Percentiles rank a stretch among this genome's conserved stretches.
Evolutionary conservation across 1,284 basidiomycete genomes (phyloP).

Genomic region (Hemileia vastatrix): DNA sequence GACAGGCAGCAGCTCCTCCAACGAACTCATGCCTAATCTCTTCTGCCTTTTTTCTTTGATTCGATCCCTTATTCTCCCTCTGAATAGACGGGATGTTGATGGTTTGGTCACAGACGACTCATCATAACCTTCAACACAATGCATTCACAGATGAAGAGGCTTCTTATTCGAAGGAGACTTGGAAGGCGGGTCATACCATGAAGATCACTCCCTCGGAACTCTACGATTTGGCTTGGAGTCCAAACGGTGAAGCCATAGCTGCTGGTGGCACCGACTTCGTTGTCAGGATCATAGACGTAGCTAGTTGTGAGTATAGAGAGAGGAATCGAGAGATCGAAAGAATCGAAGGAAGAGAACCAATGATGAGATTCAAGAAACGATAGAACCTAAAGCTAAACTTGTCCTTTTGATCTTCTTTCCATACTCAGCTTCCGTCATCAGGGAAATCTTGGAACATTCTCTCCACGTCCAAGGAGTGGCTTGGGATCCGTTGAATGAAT

Average conservation of each 20-base stretch:
- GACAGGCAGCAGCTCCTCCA: too few species aligned
- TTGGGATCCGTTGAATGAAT: slow-evolving; percentile 41
- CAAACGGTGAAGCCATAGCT: slow-evolving; percentile 81
- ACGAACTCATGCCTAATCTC: slow-evolving; percentile 19
- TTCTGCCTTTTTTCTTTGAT: background rate
- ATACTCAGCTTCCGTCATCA: slow-evolving; percentile 59
- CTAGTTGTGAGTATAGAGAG: slow-evolving; percentile 62
- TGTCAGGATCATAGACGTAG: slow-evolving; percentile 67
- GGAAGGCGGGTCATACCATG: background rate
- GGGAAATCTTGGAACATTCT: slow-evolving; percentile 40
- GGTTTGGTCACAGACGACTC: slow-evolving; percentile 33
- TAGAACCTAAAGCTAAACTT: too few species aligned
- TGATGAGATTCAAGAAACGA: too few species aligned
- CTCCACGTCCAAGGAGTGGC: slow-evolving; percentile 44
- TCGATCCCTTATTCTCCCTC: background rate
- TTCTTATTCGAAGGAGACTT: background rate
- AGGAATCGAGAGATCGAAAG: background rate
- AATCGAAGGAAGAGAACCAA: background rate
- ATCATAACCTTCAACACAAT: background rate
- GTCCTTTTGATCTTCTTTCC: slow-evolving; percentile 14
- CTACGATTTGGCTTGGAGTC: slow-evolving; percentile 95
- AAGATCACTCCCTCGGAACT: slow-evolving; percentile 66
- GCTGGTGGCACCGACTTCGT: slow-evolving; percentile 94
- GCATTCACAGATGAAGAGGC: slow-evolving; percentile 32
- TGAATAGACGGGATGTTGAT: slow-evolving; percentile 68